A percentile compares a stretch with the other conserved stretches of the same genome.
phyloP scores from a whole-genome alignment of 2,329 filamentous ascomycete species.

The Verticillium alfalfae region DNA sequence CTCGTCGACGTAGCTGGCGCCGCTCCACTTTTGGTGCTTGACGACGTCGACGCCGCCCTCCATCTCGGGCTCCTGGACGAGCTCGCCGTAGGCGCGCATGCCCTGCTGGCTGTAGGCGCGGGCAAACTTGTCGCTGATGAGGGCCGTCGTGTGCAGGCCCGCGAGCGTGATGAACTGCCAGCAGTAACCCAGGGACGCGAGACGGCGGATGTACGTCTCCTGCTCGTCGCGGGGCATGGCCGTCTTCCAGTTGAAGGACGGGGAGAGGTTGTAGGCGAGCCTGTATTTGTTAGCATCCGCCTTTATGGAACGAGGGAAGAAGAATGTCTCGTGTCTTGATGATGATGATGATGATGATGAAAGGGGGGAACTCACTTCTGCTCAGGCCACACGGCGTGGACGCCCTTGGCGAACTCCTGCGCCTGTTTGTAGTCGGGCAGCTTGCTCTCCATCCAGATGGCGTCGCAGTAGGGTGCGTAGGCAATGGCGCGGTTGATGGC shows the following conservation, averaged over 20 bases:
- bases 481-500: constrained; percentile 86
- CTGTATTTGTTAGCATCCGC: constrained; percentile 33
- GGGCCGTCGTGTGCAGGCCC: constrained; percentile 88
- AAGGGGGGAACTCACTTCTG: constrained; percentile 66
- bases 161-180: constrained; percentile 99
- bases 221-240: constrained; percentile 90
- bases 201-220: constrained; percentile 92
- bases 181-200: constrained; percentile 86
- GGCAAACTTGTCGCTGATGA: constrained; percentile 86
- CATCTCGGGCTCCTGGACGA: constrained; percentile 98
- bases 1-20: constrained; percentile 91
- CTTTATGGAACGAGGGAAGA: not conserved
- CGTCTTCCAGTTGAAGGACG: constrained; percentile 99
- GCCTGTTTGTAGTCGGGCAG: constrained; percentile 88
- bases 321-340: too few relatives aligned
- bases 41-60: constrained; percentile 86
- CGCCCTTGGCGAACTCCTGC: constrained; percentile 85
- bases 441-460: constrained; percentile 99
- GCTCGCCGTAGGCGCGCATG: constrained; percentile 95
- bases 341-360: too few relatives aligned
- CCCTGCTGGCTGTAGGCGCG: constrained; percentile 74
- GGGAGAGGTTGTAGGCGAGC: constrained; percentile 95
- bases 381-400: constrained; percentile 91
- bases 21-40: constrained; percentile 98
- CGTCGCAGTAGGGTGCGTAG: constrained; percentile 88